Evolutionary conservation across 768 basidiomycete species (phyloP).

Genomic region (Mycena chlorophos): DNA sequence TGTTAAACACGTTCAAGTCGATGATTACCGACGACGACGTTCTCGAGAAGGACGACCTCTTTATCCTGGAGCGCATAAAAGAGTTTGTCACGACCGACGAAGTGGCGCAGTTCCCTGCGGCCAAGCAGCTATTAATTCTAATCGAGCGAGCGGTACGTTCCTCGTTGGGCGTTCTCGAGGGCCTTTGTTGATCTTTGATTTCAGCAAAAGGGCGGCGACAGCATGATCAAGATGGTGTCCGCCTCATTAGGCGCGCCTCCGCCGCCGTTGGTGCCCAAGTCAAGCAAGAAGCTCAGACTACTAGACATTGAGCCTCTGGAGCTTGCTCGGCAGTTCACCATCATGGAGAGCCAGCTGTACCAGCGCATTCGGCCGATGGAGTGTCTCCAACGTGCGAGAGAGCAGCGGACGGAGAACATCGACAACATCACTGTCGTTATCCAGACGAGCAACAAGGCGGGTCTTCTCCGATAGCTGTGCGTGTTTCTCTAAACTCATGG

Average conservation of each 20-base stretch:
- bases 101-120: slow-evolving; percentile 63
- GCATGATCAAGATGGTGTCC: slow-evolving; percentile 55
- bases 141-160: slow-evolving; percentile 78
- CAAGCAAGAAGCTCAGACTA: slow-evolving; percentile 72
- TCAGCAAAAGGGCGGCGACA: slow-evolving; percentile 55
- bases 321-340: slow-evolving; percentile 88
- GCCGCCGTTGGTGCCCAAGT: slow-evolving; percentile 71
- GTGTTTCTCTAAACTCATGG: neutral
- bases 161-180: neutral
- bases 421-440: slow-evolving; percentile 90
- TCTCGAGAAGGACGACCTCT: slow-evolving; percentile 82
- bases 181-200: slow-evolving; percentile 9
- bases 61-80: slow-evolving; percentile 79
- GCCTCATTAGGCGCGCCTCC: slow-evolving; percentile 66
- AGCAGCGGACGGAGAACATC: slow-evolving; percentile 67
- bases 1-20: slow-evolving; percentile 86
- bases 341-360: slow-evolving; percentile 85
- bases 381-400: slow-evolving; percentile 81
- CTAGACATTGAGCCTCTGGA: slow-evolving; percentile 87
- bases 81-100: slow-evolving; percentile 71
- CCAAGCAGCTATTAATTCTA: slow-evolving; percentile 70
- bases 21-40: slow-evolving; percentile 85
- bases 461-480: slow-evolving; percentile 21
- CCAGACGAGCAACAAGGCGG: slow-evolving; percentile 80
- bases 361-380: slow-evolving; percentile 88